Base-by-base conservation (phyloP, 2,329 filamentous ascomycete species). In the Ceratocystis alfenasii region DNA sequence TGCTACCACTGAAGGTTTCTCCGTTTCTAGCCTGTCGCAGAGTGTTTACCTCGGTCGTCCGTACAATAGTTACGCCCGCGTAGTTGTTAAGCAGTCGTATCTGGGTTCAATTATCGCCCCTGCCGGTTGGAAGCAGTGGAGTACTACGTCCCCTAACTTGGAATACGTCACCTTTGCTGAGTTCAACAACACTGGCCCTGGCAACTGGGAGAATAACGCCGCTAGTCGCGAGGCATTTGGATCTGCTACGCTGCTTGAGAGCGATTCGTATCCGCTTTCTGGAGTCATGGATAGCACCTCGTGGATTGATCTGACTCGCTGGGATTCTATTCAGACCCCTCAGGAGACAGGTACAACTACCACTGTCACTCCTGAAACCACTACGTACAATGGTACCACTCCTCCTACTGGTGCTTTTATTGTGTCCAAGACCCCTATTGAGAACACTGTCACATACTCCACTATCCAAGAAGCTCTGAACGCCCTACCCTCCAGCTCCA, bases 51-150 rank as follows among this genome's bases (percentile, higher is more conserved):
- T 81, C 1, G 79, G 79, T 5, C 75, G 79, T 3, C 80, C 79
- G 0, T 81, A 79, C 79, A 70, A 75, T 5, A 70, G 74, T 33
- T 80, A 77, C 65, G 75, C 79, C 0, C 76, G 78, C 2, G 79
- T 81, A 5, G 75, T 79, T 3, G 79, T 80, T 72, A 79, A 81
- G 70, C 71, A 77, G 63, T 81, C 80, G 0, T 71, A 71, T 36
- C 74, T 88, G 73, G 77, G 76, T 8, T 73, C 74, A 30, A 82
- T 87, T 20, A 79, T 88, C 70, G 85, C 86, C 70, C 68, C 76
- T 1, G 79, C 79, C 0, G 85, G 85, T 0, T 87, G 85, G 84
- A 72, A 70, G 2, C 71, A 75, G 33, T 87, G 85, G 85, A 78
- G 78, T 67, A 74, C 69, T 1, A 75, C 74, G 2, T 75, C 79